Base-by-base conservation (phyloP, 1,284 basidiomycete species). In the Cryptococcus floricola region DNA sequence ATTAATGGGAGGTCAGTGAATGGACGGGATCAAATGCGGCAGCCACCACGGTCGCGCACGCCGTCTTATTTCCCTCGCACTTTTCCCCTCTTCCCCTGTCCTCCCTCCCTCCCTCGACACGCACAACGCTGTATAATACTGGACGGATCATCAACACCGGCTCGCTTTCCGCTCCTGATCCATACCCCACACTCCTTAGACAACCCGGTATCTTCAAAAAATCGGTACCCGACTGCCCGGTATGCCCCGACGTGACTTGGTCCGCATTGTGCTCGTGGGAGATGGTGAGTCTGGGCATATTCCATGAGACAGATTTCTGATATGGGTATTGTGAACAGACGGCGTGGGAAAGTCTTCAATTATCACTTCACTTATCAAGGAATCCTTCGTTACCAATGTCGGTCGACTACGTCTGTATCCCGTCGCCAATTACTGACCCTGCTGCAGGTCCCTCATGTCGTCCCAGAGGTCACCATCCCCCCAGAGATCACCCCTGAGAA, bases 401-500 rank as follows among this genome's bases (percentile, higher is more conserved):
- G 68, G 85, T 77, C 39, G 51, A 45, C 28, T 8, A 9, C 34
- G 14, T 8, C 42, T 48, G 25, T 25, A 14, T 42, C 31, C 18
- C 39, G 18, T 27, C 25, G 39, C 38, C 19, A 18, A 19, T 14
- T 19, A 43, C 51, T 56, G 48, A 52, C 18, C n/a, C 25, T 64
- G 60, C 51, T 57, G 3, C 66, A 90, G 89, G 91, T 91, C 55
- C 91, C 88, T 77, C 89, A 91, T 68, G 82, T 94, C 70, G 87
- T 96, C 18, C 93, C 92, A 14, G 92, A 96, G 77, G 91, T 96
- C 48, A 96, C 93, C 5, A 94, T 96, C 57, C 93, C 93, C 8
- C 91, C 92, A 70, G 90, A 93, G 77, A 91, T 95, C 47, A 94
- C 92, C 18, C 90, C 93, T 48, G 91, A 93, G 80, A 92, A 94